A percentile compares a stretch with the other conserved stretches of the same genome.
Conservation (phyloP, 768 basidiomycete species). For the Fibroporia radiculosa region DNA sequence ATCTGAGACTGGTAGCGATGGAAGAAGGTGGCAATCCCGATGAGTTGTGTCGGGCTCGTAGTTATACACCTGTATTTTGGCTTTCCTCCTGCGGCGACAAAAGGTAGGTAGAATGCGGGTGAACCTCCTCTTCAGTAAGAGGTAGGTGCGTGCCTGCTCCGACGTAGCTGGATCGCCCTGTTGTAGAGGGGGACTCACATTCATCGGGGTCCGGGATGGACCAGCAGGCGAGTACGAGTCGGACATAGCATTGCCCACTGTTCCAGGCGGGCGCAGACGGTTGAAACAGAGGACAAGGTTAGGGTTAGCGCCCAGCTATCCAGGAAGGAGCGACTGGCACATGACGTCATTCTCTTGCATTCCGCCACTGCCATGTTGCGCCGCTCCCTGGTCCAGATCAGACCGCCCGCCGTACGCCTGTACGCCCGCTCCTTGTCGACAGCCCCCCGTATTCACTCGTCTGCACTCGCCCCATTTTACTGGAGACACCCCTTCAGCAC, state of each 20-base stretch:
- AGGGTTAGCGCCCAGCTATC: conserved; percentile 2
- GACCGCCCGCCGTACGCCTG: too few species aligned
- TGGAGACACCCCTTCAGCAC: background rate
- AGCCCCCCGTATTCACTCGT: background rate
- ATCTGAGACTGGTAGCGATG: background rate
- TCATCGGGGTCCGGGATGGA: conserved; percentile 8
- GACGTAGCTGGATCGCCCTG: background rate
- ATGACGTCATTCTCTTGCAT: conserved; percentile 23
- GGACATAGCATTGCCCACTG: background rate
- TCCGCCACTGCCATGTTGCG: conserved; percentile 18
- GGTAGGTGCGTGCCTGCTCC: background rate
- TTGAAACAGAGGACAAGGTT: conserved; percentile 7
- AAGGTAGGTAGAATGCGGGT: background rate
- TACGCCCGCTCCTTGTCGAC: conserved; percentile 3
- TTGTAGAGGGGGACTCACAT: conserved; percentile 24
- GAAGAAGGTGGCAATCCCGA: background rate
- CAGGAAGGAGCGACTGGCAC: conserved; percentile 4
- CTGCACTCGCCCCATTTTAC: background rate
- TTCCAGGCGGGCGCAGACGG: background rate
- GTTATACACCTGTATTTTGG: background rate
- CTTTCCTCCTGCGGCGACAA: background rate
- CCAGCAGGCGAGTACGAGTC: conserved; percentile 6
- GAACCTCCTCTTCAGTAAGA: background rate
- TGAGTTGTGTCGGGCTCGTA: background rate
- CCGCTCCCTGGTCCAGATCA: conserved; percentile 9